Percentiles rank a stretch among this genome's conserved stretches.
Evolutionary conservation across 305 asterid genomes (phyloP).

Genomic region (Salvia sclarea): DNA sequence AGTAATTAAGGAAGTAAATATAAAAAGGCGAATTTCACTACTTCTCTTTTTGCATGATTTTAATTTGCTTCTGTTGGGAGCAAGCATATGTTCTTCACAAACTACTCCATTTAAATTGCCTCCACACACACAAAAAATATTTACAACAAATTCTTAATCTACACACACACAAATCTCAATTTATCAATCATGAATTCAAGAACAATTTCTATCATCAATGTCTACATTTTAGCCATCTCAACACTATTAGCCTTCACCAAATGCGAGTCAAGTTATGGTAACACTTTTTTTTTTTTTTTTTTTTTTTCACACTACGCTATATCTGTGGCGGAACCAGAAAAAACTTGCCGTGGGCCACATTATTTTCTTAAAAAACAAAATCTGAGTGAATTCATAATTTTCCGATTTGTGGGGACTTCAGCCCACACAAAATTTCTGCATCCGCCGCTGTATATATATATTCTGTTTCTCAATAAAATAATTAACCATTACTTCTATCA

Average conservation of each 20-base stretch:
- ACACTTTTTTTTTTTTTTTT: neutral
- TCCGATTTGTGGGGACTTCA: too few species aligned
- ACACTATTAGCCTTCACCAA: conserved; percentile 21
- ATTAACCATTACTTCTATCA: neutral
- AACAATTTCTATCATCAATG: neutral
- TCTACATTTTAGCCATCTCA: conserved; percentile 19
- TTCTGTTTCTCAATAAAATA: neutral
- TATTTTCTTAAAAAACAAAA: too few species aligned
- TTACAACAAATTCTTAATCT: neutral
- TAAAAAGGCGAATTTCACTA: conserved; percentile 18
- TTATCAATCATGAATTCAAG: conserved; percentile 20
- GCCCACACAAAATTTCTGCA: too few species aligned
- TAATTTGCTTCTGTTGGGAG: conserved; percentile 31
- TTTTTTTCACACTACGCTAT: too few species aligned
- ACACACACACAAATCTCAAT: conserved; percentile 6
- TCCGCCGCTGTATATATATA: too few species aligned
- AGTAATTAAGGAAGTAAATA: conserved; percentile 16
- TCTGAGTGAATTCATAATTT: too few species aligned
- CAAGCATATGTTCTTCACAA: conserved; percentile 28
- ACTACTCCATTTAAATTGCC: conserved; percentile 1
- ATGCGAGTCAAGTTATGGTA: conserved; percentile 23
- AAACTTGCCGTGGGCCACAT: neutral
- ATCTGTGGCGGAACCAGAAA: neutral
- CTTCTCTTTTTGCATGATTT: conserved; percentile 8
- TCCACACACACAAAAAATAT: neutral